Conservation (phyloP, 495 filamentous ascomycete species). For the Tuber aestivum region DNA sequence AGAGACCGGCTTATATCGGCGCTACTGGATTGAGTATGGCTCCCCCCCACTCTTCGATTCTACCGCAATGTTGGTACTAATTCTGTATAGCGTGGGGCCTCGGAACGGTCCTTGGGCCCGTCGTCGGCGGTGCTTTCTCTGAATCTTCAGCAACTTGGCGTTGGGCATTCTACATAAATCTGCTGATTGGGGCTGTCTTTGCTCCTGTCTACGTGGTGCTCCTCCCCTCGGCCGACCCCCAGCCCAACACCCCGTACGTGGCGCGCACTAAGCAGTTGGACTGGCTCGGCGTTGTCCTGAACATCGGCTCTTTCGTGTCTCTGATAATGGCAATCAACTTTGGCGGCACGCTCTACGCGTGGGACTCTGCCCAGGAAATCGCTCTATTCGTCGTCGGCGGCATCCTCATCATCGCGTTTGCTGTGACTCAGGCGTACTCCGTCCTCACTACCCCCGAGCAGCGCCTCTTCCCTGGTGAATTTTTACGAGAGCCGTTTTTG, state of each 20-base stretch:
- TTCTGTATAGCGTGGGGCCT: slow-evolving; percentile 19
- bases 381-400: slow-evolving; percentile 51
- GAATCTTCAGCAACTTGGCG: slow-evolving; percentile 25
- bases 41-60: neutral
- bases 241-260: slow-evolving; percentile 41
- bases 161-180: slow-evolving; percentile 65
- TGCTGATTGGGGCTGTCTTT: slow-evolving; percentile 52
- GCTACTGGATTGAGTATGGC: slow-evolving; percentile 25
- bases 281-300: slow-evolving; percentile 47
- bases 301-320: slow-evolving; percentile 46
- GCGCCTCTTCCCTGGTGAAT: slow-evolving; percentile 54
- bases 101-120: slow-evolving; percentile 24
- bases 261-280: slow-evolving; percentile 47
- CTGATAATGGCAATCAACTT: slow-evolving; percentile 53
- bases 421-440: slow-evolving; percentile 51
- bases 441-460: slow-evolving; percentile 48
- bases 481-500: slow-evolving; percentile 47
- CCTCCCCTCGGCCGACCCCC: slow-evolving; percentile 51
- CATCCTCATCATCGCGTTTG: slow-evolving; percentile 50
- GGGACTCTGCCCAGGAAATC: slow-evolving; percentile 53
- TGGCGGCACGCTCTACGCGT: slow-evolving; percentile 53
- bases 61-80: neutral
- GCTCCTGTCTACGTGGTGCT: slow-evolving; percentile 55
- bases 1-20: slow-evolving; percentile 50
- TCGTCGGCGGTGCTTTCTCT: slow-evolving; percentile 26